Evolutionary conservation across 805 yeast species (phyloP).

Genomic region (Monosporozyma servazzii): DNA sequence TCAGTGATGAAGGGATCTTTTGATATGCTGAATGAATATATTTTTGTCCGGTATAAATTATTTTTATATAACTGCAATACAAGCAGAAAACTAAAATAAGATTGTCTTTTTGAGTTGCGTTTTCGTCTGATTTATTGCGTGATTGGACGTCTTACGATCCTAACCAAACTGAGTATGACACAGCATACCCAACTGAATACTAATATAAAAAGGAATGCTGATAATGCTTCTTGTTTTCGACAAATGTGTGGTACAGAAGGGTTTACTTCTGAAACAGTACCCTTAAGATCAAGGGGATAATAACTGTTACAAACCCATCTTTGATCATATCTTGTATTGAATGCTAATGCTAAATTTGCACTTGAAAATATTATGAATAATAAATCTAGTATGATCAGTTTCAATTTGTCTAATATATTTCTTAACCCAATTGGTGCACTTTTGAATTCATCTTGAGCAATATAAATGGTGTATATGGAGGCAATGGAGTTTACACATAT

Average conservation of each 20-base stretch:
- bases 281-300: conserved; percentile 7
- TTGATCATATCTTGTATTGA: conserved; percentile 69
- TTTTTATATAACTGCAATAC: not conserved
- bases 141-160: conserved; percentile 63
- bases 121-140: not conserved
- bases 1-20: not conserved
- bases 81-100: not conserved
- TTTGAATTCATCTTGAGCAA: conserved; percentile 82
- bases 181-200: conserved; percentile 78
- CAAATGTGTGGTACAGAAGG: conserved; percentile 50
- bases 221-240: conserved; percentile 64
- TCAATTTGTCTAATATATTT: conserved; percentile 73
- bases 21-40: not conserved
- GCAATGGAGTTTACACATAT: conserved; percentile 76
- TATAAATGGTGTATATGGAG: conserved; percentile 64
- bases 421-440: conserved; percentile 90
- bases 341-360: conserved; percentile 79
- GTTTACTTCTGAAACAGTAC: not conserved
- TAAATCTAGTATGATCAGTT: conserved; percentile 72
- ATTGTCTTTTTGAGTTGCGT: not conserved
- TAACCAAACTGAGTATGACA: conserved; percentile 69
- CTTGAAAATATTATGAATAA: conserved; percentile 81
- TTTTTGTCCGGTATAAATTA: not conserved
- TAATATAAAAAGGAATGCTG: conserved; percentile 68
- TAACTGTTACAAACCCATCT: conserved; percentile 63